Evolutionary conservation across 2,329 filamentous ascomycete genomes (phyloP).

Genomic region (Drechmeria coniospora): DNA sequence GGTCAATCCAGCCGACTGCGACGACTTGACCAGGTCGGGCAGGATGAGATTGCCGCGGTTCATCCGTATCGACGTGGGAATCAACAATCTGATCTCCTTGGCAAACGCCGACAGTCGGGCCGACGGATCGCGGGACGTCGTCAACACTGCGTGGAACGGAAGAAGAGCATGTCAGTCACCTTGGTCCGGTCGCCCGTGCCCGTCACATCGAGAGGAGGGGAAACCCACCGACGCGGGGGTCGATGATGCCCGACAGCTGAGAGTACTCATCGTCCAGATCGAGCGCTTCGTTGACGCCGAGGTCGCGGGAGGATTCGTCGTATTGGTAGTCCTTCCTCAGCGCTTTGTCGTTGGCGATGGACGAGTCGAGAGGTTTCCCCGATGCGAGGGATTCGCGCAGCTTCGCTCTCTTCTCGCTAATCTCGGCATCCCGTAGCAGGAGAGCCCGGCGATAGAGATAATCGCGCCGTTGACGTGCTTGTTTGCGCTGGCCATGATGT

Average conservation of each 20-base stretch:
- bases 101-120: slow-evolving; percentile 76
- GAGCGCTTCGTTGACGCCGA: slow-evolving; percentile 50
- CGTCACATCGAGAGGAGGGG: slow-evolving; percentile 64
- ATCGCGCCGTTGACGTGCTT: slow-evolving; percentile 25
- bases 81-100: slow-evolving; percentile 73
- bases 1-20: slow-evolving; percentile 62
- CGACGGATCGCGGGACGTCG: slow-evolving; percentile 78
- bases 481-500: slow-evolving; percentile 19
- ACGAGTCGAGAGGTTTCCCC: slow-evolving; percentile 69
- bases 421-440: slow-evolving; percentile 78
- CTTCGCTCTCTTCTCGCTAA: slow-evolving; percentile 79
- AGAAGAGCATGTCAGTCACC: too few relatives aligned
- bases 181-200: too few relatives aligned
- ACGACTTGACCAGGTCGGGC: slow-evolving; percentile 69
- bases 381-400: slow-evolving; percentile 75
- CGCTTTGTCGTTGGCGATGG: slow-evolving; percentile 72
- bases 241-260: slow-evolving; percentile 77
- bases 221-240: slow-evolving; percentile 72
- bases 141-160: too few relatives aligned
- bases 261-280: slow-evolving; percentile 83
- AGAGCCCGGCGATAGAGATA: slow-evolving; percentile 82
- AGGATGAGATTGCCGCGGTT: slow-evolving; percentile 87
- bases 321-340: slow-evolving; percentile 84
- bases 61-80: slow-evolving; percentile 73
- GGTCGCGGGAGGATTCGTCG: slow-evolving; percentile 65